Evolutionary conservation across 768 basidiomycete genomes (phyloP).

Genomic region (Leccinum subtestaceum): DNA sequence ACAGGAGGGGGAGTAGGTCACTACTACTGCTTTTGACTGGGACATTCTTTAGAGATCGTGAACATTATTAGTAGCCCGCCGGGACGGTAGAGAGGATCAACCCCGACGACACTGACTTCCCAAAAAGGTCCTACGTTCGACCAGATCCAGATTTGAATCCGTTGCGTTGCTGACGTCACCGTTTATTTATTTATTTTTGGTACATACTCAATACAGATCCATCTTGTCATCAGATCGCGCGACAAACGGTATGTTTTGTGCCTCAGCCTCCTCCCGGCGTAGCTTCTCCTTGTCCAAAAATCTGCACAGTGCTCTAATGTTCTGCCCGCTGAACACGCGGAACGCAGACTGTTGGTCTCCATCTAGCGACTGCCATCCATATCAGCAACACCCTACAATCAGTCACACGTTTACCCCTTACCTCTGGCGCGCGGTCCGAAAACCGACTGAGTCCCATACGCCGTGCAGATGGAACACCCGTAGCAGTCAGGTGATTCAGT

Average conservation of each 20-base stretch:
- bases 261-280: constrained; percentile 57
- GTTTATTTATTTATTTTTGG: neutral
- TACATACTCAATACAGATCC: constrained; percentile 49
- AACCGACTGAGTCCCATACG: constrained; percentile 71
- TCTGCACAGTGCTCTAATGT: constrained; percentile 55
- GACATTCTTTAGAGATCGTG: constrained; percentile 6
- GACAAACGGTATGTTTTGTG: constrained; percentile 54
- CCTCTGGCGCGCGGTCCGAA: constrained; percentile 67
- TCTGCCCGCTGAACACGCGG: constrained; percentile 75
- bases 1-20: neutral
- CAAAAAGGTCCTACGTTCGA: constrained; percentile 5
- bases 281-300: constrained; percentile 72
- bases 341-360: constrained; percentile 66
- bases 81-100: neutral
- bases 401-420: constrained; percentile 32
- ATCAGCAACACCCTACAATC: constrained; percentile 9
- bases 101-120: constrained; percentile 3
- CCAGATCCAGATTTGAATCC: constrained; percentile 4
- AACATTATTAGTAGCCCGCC: neutral
- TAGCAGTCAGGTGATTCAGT: constrained; percentile 74
- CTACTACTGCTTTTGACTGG: neutral
- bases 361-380: constrained; percentile 52
- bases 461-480: constrained; percentile 74
- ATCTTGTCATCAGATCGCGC: constrained; percentile 62
- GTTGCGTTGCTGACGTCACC: constrained; percentile 17